These are phyloP conservation scores for Penicillium pancosmium DNA, from an alignment of 495 filamentous ascomycete species.

Conservation along the genomic window DNA sequence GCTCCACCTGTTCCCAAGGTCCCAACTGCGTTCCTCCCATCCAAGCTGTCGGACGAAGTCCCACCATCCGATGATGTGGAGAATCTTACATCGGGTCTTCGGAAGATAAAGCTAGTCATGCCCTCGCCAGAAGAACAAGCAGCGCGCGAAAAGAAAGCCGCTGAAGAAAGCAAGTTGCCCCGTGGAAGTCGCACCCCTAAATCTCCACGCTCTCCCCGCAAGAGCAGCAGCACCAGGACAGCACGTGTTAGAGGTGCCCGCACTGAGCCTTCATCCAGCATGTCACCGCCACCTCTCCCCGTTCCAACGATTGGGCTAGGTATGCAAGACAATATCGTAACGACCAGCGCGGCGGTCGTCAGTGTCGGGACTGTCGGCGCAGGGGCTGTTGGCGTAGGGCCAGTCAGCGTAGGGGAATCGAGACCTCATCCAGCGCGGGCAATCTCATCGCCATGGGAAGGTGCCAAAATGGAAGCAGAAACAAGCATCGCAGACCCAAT, in stretches of 20 bases:
- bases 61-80: slow-evolving; percentile 55
- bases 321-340: neutral
- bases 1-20: slow-evolving; percentile 50
- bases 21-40: slow-evolving; percentile 34
- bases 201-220: slow-evolving; percentile 29
- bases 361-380: neutral
- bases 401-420: no score
- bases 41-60: slow-evolving; percentile 21
- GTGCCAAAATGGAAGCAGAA: neutral
- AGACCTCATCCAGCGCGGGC: no score
- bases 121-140: slow-evolving; percentile 72
- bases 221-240: slow-evolving; percentile 14
- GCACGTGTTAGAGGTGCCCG: slow-evolving; percentile 10
- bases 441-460: neutral
- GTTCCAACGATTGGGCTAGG: slow-evolving; percentile 1
- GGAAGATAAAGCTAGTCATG: slow-evolving; percentile 75
- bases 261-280: slow-evolving; percentile 8
- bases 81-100: slow-evolving; percentile 65
- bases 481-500: slow-evolving; percentile 4
- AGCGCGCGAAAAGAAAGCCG: slow-evolving; percentile 51
- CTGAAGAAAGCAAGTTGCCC: slow-evolving; percentile 32
- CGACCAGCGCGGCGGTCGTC: neutral
- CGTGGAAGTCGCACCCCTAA: slow-evolving; percentile 23
- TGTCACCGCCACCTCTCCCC: slow-evolving; percentile 16
- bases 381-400: no score